These are phyloP conservation scores for Gloeophyllum trabeum DNA, from an alignment of 768 basidiomycete genomes.

Conservation along the genomic window DNA sequence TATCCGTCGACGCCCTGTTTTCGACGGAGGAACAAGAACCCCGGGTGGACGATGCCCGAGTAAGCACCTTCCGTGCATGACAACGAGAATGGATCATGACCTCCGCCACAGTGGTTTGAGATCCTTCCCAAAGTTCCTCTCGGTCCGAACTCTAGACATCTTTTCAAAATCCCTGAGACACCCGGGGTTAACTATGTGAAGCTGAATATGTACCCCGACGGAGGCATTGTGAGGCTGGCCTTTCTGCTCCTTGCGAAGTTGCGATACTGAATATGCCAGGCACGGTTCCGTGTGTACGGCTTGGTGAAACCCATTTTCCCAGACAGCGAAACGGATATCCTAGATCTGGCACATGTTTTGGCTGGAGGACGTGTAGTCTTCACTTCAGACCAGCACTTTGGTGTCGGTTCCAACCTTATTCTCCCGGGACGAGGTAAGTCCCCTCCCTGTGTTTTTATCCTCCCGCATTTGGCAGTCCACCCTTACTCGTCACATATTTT, in stretches of 20 bases:
- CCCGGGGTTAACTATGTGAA: constrained; percentile 65
- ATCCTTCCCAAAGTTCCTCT: constrained; percentile 67
- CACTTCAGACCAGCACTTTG: constrained; percentile 93
- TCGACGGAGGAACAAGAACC: constrained; percentile 23
- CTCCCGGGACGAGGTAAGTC: constrained; percentile 71
- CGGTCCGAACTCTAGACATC: constrained; percentile 79
- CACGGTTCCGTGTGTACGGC: constrained; percentile 89
- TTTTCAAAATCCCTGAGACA: constrained; percentile 63
- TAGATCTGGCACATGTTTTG: constrained; percentile 88
- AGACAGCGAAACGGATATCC: constrained; percentile 28
- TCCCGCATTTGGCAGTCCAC: not conserved
- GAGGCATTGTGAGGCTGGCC: constrained; percentile 69
- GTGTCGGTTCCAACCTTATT: constrained; percentile 82
- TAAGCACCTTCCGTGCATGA: constrained; percentile 3
- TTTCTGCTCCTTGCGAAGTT: constrained; percentile 3
- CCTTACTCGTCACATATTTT: not conserved
- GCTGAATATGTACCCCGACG: constrained; percentile 93
- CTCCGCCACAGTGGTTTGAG: constrained; percentile 73
- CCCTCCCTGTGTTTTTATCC: constrained; percentile 3
- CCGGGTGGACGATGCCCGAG: constrained; percentile 35
- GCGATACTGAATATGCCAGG: constrained; percentile 32
- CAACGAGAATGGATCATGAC: constrained; percentile 1
- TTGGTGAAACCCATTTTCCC: constrained; percentile 58
- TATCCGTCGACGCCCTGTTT: constrained; percentile 57
- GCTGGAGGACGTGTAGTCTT: constrained; percentile 77